Evolutionary conservation across 2,329 filamentous ascomycete species (phyloP).

Genomic region (Orbilia quercus): DNA sequence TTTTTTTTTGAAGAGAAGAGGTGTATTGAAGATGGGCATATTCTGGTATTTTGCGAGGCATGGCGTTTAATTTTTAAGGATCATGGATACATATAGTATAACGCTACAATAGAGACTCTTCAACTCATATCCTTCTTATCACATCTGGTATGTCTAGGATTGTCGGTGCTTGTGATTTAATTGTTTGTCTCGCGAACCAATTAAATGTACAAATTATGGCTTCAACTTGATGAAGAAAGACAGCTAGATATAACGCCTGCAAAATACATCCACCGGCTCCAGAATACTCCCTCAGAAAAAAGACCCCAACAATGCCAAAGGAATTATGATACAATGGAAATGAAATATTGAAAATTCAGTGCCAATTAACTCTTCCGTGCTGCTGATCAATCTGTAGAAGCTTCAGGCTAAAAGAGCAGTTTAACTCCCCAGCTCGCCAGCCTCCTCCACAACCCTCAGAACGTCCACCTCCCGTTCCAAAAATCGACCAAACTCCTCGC

Average conservation of each 20-base stretch:
- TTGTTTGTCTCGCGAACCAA: background rate
- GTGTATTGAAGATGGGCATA: background rate
- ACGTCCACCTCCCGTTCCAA: constrained; percentile 78
- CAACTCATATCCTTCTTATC: background rate
- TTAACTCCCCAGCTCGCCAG: constrained; percentile 58
- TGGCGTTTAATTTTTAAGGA: constrained; percentile 10
- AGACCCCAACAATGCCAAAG: background rate
- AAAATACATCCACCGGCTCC: constrained; percentile 4
- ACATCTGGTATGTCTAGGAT: background rate
- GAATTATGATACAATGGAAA: background rate
- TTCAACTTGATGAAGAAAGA: background rate
- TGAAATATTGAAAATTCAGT: background rate
- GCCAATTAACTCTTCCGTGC: too few species aligned
- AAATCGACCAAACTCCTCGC: constrained; percentile 78
- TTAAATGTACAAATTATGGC: background rate
- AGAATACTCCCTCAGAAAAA: background rate
- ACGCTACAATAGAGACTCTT: background rate
- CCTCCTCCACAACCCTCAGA: constrained; percentile 75
- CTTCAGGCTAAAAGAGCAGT: too few species aligned
- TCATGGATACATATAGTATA: background rate
- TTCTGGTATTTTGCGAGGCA: background rate
- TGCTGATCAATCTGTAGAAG: too few species aligned
- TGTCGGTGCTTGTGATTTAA: too few species aligned
- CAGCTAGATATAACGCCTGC: background rate
- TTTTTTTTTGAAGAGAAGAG: background rate